These are phyloP conservation scores for Penicillium sp. DNA, from an alignment of 2,329 filamentous ascomycete species.

Conservation along the genomic window DNA sequence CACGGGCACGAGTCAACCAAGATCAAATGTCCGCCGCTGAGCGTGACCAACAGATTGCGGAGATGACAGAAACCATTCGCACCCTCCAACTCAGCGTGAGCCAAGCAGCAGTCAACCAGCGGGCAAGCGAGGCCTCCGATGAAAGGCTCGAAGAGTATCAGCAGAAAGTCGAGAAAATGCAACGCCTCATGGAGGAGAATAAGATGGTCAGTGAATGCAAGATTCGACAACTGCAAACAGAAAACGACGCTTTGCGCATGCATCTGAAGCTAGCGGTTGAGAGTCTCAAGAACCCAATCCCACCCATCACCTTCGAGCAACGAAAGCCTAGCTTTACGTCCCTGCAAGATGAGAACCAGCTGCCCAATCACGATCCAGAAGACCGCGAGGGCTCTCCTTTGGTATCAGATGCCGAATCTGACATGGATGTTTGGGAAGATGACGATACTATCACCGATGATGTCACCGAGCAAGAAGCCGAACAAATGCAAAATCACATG, in stretches of 20 bases:
- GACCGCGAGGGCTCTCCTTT: conserved; percentile 32
- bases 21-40: conserved; percentile 89
- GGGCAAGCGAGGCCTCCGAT: conserved; percentile 71
- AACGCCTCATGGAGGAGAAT: conserved; percentile 93
- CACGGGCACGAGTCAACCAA: conserved; percentile 91
- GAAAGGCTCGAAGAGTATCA: conserved; percentile 94
- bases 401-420: conserved; percentile 30
- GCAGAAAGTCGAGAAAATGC: conserved; percentile 82
- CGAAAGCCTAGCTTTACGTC: conserved; percentile 39
- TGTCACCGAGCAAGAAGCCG: conserved; percentile 46
- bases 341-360: conserved; percentile 60
- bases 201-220: conserved; percentile 88
- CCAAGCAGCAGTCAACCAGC: conserved; percentile 66
- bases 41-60: conserved; percentile 86
- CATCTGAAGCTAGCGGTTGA: conserved; percentile 84
- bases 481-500: conserved; percentile 78
- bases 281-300: conserved; percentile 89
- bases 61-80: conserved; percentile 95
- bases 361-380: conserved; percentile 48
- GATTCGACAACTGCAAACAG: conserved; percentile 81
- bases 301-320: conserved; percentile 44
- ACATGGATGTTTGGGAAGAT: conserved; percentile 46
- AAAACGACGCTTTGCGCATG: conserved; percentile 85
- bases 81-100: conserved; percentile 73
- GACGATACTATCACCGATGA: conserved; percentile 55